A percentile compares a stretch with the other conserved stretches of the same genome.
Evolutionary conservation across 2,329 filamentous ascomycete species (phyloP).

Genomic region (Fusarium sp.): DNA sequence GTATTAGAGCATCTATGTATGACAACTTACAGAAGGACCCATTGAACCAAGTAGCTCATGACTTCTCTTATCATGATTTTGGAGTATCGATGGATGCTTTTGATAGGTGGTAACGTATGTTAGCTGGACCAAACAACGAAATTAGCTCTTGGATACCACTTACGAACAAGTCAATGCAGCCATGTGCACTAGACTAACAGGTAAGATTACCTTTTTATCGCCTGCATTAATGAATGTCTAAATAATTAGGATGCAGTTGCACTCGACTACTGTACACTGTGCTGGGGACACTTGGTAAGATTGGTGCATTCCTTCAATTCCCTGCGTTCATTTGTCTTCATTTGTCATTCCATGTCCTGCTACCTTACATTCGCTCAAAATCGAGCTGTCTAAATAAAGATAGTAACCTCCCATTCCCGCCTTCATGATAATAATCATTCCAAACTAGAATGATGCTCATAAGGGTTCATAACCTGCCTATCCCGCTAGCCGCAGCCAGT

Average conservation of each 20-base stretch:
- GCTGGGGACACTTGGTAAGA: background rate
- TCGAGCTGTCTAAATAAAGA: slow-evolving; percentile 43
- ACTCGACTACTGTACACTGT: too few species aligned
- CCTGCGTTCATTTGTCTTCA: slow-evolving; percentile 1
- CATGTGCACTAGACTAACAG: slow-evolving; percentile 1
- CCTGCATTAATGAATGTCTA: slow-evolving; percentile 8
- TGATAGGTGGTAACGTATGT: background rate
- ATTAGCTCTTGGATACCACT: slow-evolving; percentile 1
- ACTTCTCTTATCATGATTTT: background rate
- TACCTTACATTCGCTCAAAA: slow-evolving; percentile 9
- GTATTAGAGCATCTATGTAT: background rate
- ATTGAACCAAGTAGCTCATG: background rate
- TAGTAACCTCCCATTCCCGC: slow-evolving; percentile 22
- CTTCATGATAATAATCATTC: slow-evolving; percentile 28
- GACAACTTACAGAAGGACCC: background rate
- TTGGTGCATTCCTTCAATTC: background rate
- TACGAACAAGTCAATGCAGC: slow-evolving; percentile 6
- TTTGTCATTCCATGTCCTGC: slow-evolving; percentile 19
- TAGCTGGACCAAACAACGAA: slow-evolving; percentile 15
- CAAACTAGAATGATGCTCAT: slow-evolving; percentile 18
- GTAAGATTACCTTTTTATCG: slow-evolving; percentile 11
- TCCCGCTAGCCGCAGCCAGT: slow-evolving; percentile 33
- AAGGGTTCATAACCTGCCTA: slow-evolving; percentile 26
- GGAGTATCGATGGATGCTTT: slow-evolving; percentile 22
- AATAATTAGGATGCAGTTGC: background rate